Percentiles rank a stretch among this genome's conserved stretches.
Evolutionary conservation across 371 early-diverging fungal genomes (phyloP).

Genomic region (Batrachochytrium dendrobatidis): DNA sequence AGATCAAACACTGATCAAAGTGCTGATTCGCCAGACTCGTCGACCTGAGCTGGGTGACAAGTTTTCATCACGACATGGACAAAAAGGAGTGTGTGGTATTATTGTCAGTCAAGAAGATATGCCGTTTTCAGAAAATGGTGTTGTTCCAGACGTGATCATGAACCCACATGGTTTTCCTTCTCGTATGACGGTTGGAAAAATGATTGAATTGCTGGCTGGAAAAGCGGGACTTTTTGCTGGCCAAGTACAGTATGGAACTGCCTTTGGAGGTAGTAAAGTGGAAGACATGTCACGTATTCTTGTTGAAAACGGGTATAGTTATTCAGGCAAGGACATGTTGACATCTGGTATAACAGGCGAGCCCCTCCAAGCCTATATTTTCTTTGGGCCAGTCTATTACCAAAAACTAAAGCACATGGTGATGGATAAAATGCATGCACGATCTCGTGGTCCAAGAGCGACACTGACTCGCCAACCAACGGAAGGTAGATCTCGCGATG

Average conservation of each 20-base stretch:
- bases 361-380: conserved; percentile 90
- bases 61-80: conserved; percentile 99
- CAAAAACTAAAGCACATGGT: conserved; percentile 99
- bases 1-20: conserved; percentile 91
- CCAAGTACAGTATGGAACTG: conserved; percentile 94
- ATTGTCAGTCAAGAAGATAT: conserved; percentile 97
- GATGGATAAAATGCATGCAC: conserved; percentile 99
- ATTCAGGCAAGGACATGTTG: conserved; percentile 98
- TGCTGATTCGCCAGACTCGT: conserved; percentile 93
- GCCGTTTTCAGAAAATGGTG: conserved; percentile 97
- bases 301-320: conserved; percentile 92
- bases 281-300: conserved; percentile 94
- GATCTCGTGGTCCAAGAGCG: conserved; percentile 93
- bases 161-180: conserved; percentile 99
- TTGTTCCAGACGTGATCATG: conserved; percentile 99
- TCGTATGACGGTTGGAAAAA: conserved; percentile 99
- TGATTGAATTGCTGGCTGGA: conserved; percentile 97
- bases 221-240: conserved; percentile 97
- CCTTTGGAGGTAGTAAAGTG: conserved; percentile 93
- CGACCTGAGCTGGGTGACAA: conserved; percentile 99
- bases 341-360: conserved; percentile 84
- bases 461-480: conserved; percentile 96
- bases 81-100: conserved; percentile 98
- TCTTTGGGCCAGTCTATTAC: conserved; percentile 95
- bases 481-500: conserved; percentile 97